These are phyloP conservation scores for Pestalotiopsis sp. DNA, from an alignment of 2,329 filamentous ascomycete species.

Conservation along the genomic window DNA sequence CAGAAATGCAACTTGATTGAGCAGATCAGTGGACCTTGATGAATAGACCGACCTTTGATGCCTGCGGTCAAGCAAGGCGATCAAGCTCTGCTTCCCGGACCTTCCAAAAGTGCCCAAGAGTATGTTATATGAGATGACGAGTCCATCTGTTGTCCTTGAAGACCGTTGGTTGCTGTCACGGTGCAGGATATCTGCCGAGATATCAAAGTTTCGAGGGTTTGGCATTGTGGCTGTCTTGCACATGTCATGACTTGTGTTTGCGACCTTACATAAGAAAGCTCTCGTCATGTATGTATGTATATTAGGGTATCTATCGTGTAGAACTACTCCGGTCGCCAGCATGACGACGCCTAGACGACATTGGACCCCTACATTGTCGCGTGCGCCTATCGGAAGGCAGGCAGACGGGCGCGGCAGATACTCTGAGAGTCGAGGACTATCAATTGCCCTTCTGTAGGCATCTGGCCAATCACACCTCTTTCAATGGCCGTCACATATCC, in stretches of 20 bases:
- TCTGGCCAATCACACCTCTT: background rate
- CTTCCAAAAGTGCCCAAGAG: too few species aligned
- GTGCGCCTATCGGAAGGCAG: background rate
- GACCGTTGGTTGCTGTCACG: too few species aligned
- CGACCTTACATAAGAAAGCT: background rate
- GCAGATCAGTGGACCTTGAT: background rate
- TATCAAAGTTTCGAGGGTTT: background rate
- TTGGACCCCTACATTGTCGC: background rate
- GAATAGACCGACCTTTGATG: background rate
- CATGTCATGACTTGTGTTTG: background rate
- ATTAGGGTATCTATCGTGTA: background rate
- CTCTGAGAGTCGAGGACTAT: background rate
- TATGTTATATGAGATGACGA: too few species aligned
- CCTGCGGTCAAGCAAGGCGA: too few species aligned
- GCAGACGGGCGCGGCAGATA: background rate
- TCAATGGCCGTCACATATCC: background rate
- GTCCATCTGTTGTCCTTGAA: too few species aligned
- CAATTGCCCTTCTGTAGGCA: background rate
- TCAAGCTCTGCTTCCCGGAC: too few species aligned
- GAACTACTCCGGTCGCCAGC: background rate
- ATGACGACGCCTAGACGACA: background rate
- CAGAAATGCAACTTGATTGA: background rate
- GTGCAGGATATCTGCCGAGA: background rate
- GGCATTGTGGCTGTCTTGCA: background rate
- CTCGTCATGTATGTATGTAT: background rate